Evolutionary conservation across 2,329 filamentous ascomycete genomes (phyloP).

Genomic region (Hirsutella minnesotensis): DNA sequence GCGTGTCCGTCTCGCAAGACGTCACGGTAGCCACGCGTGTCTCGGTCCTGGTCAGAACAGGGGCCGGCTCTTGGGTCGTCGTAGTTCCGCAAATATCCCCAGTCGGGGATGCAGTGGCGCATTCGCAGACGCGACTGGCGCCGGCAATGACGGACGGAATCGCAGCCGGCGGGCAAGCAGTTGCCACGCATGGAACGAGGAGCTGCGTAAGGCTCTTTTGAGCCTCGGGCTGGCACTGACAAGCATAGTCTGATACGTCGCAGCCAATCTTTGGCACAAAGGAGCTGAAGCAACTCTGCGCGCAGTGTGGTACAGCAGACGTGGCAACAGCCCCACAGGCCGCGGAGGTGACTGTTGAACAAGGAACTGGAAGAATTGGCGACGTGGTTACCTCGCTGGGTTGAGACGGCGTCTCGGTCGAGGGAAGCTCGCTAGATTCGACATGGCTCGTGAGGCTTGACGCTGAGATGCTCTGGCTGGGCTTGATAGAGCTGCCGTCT

Average conservation of each 20-base stretch:
- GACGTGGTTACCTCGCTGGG: not conserved
- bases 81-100: slow-evolving; percentile 2
- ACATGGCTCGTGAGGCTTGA: no score
- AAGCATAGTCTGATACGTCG: slow-evolving; percentile 13
- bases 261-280: slow-evolving; percentile 14
- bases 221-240: slow-evolving; percentile 14
- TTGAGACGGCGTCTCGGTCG: not conserved
- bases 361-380: slow-evolving; percentile 3
- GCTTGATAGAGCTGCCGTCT: no score
- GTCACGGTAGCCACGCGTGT: not conserved
- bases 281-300: slow-evolving; percentile 14
- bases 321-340: slow-evolving; percentile 15
- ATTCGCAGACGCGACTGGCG: slow-evolving; percentile 12
- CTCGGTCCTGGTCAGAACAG: not conserved
- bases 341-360: slow-evolving; percentile 4
- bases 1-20: not conserved
- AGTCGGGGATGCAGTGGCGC: slow-evolving; percentile 5
- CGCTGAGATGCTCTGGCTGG: no score
- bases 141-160: slow-evolving; percentile 15
- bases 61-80: not conserved
- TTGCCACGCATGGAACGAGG: slow-evolving; percentile 16
- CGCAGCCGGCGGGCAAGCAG: slow-evolving; percentile 11
- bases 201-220: slow-evolving; percentile 11
- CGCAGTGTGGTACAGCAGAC: slow-evolving; percentile 14
- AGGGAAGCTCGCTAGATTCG: no score